Conservation (phyloP, 768 basidiomycete species). For the Tulasnella sp. region DNA sequence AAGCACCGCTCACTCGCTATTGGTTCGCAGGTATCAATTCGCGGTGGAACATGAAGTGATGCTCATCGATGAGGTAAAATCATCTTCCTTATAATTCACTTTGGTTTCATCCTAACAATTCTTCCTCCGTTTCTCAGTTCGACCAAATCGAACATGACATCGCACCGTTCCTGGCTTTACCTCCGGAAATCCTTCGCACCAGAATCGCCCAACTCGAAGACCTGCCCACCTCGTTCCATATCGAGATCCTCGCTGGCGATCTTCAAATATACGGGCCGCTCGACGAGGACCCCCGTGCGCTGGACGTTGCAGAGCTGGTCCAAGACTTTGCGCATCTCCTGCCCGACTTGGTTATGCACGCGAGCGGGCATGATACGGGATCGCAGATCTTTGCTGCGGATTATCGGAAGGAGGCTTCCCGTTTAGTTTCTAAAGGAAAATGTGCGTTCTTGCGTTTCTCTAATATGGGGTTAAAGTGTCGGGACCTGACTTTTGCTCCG, state of each 20-base stretch:
- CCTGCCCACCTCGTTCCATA: background rate
- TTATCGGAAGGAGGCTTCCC: slow-evolving; percentile 4
- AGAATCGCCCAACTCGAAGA: slow-evolving; percentile 11
- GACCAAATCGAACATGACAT: slow-evolving; percentile 38
- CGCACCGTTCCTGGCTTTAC: slow-evolving; percentile 34
- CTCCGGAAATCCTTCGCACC: slow-evolving; percentile 19
- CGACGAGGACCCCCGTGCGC: background rate
- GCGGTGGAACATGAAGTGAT: slow-evolving; percentile 34
- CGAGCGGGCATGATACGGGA: background rate
- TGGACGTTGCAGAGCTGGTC: slow-evolving; percentile 2
- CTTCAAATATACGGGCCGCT: background rate
- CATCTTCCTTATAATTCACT: background rate
- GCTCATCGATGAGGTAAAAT: slow-evolving; percentile 33
- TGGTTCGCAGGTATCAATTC: background rate
- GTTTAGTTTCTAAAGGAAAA: background rate
- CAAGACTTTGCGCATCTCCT: slow-evolving; percentile 8
- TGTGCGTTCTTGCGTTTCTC: background rate
- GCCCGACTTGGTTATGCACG: slow-evolving; percentile 14
- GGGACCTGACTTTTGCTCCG: background rate
- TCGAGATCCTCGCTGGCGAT: slow-evolving; percentile 12
- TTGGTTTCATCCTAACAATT: background rate
- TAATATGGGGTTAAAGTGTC: background rate
- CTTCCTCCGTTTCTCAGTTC: slow-evolving; percentile 29
- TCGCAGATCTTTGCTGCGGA: slow-evolving; percentile 11
- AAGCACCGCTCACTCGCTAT: too few species aligned